phyloP scores from a whole-genome alignment of 768 basidiomycete genomes.

The Mycena alexandri region DNA sequence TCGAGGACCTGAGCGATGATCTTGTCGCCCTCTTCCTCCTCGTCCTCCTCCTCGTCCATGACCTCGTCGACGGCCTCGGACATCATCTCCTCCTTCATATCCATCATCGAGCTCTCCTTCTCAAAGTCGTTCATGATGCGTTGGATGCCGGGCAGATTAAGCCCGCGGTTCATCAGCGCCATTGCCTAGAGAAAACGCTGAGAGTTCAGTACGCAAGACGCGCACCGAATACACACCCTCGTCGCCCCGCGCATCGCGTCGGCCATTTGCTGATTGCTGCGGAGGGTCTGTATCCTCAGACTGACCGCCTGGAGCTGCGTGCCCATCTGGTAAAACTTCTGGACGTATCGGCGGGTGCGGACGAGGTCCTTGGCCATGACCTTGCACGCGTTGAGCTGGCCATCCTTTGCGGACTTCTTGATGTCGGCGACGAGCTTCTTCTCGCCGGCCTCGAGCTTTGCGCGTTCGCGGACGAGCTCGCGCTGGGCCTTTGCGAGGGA shows the following conservation, averaged over 20 bases:
- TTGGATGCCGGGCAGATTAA: conserved; percentile 95
- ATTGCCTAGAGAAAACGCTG: conserved; percentile 76
- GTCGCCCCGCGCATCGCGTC: conserved; percentile 99
- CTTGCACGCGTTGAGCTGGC: conserved; percentile 98
- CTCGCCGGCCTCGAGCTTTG: conserved; percentile 94
- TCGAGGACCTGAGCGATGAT: conserved; percentile 96
- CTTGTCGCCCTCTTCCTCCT: conserved; percentile 96
- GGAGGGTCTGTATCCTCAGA: conserved; percentile 93
- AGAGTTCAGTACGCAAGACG: conserved; percentile 16
- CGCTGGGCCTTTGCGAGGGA: conserved; percentile 97
- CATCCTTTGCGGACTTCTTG: conserved; percentile 95
- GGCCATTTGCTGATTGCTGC: conserved; percentile 99
- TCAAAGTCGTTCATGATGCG: conserved; percentile 99
- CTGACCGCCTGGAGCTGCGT: conserved; percentile 98
- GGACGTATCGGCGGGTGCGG: conserved; percentile 92
- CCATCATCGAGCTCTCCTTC: conserved; percentile 97
- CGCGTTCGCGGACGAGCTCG: conserved; percentile 95
- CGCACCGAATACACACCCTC: conserved; percentile 68
- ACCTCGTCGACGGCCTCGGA: conserved; percentile 98
- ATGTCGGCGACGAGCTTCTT: conserved; percentile 97
- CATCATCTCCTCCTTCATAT: conserved; percentile 99
- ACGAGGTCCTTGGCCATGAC: conserved; percentile 99
- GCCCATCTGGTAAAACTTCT: conserved; percentile 99
- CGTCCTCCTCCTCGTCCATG: conserved; percentile 97
- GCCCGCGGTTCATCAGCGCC: conserved; percentile 96